Evolutionary conservation across 495 filamentous ascomycete species (phyloP).

Genomic region (Tuber melanosporum): DNA sequence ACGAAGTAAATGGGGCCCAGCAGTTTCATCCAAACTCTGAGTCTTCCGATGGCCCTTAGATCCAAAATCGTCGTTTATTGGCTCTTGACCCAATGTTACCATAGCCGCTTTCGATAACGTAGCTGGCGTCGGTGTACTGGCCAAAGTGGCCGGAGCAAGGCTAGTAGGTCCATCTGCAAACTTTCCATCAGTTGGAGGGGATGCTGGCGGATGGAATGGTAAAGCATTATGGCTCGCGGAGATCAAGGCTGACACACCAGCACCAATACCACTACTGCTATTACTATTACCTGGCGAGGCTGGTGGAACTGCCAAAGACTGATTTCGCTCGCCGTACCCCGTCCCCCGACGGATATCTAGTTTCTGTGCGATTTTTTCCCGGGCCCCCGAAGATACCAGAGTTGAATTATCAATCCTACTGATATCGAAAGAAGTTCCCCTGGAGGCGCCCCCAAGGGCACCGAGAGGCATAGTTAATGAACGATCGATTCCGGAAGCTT

Average conservation of each 20-base stretch:
- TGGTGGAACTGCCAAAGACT: conserved; percentile 15
- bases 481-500: conserved; percentile 51
- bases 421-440: conserved; percentile 69
- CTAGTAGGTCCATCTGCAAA: conserved; percentile 49
- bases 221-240: conserved; percentile 77
- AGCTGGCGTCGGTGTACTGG: conserved; percentile 75
- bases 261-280: conserved; percentile 43
- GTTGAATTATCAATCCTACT: conserved; percentile 44
- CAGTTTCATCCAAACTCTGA: conserved; percentile 63
- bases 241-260: conserved; percentile 81
- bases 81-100: conserved; percentile 61
- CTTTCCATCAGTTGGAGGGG: conserved; percentile 9
- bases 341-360: conserved; percentile 82
- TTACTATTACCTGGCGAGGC: conserved; percentile 42
- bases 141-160: conserved; percentile 76
- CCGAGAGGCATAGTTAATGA: conserved; percentile 61
- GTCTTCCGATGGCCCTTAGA: conserved; percentile 71
- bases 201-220: conserved; percentile 49
- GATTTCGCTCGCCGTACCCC: conserved; percentile 46
- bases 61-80: conserved; percentile 38
- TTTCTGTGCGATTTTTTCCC: conserved; percentile 82
- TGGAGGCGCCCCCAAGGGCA: conserved; percentile 52
- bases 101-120: conserved; percentile 79
- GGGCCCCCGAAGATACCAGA: conserved; percentile 47
- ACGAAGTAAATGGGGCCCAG: conserved; percentile 46